Conservation (phyloP, 129 eudicot species). For the Arctium minus region DNA sequence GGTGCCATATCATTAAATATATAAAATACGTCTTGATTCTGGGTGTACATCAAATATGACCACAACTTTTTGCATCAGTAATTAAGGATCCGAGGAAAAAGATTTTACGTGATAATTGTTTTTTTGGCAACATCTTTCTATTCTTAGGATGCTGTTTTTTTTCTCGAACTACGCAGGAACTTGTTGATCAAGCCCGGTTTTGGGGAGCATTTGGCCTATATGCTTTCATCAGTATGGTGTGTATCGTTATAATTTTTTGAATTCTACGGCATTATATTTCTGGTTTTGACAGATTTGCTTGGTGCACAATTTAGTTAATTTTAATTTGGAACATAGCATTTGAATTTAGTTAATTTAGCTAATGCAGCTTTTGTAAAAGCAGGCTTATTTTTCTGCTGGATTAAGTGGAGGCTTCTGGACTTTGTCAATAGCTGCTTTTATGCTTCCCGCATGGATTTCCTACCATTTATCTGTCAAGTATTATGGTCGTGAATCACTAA, state of each 20-base stretch:
- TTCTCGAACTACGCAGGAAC: slow-evolving; percentile 40
- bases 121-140: not conserved
- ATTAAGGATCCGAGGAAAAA: not conserved
- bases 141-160: slow-evolving; percentile 5
- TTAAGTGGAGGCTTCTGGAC: slow-evolving; percentile 87
- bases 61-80: not conserved
- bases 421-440: slow-evolving; percentile 55
- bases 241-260: slow-evolving; percentile 21
- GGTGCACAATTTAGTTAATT: slow-evolving; percentile 3
- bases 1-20: not conserved
- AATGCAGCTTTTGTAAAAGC: slow-evolving; percentile 27
- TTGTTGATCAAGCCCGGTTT: slow-evolving; percentile 71
- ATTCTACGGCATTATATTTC: not conserved
- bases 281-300: slow-evolving; percentile 8
- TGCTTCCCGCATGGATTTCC: slow-evolving; percentile 78
- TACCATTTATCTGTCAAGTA: slow-evolving; percentile 49
- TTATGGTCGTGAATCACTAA: slow-evolving; percentile 58
- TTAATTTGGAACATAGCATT: not conserved
- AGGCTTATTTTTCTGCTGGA: slow-evolving; percentile 74
- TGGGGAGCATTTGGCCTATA: slow-evolving; percentile 99
- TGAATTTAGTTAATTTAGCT: slow-evolving; percentile 5
- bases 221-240: slow-evolving; percentile 65
- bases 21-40: not conserved
- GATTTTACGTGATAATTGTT: not conserved
- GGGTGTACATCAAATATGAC: not conserved